Conservation (phyloP, 257 asterid genomes). For the Ajuga chamaepitys region DNA sequence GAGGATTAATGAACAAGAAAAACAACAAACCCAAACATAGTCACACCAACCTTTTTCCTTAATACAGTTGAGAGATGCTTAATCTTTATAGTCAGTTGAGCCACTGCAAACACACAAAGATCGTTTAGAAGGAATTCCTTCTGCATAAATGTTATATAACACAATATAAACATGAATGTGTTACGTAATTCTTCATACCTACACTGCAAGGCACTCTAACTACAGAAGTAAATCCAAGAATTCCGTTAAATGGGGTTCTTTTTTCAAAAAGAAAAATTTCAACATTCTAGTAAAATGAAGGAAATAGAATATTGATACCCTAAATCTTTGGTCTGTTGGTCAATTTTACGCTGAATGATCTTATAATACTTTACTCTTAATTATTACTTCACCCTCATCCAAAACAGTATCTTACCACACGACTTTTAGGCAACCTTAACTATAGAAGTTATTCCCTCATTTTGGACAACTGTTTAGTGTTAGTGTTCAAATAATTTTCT, state of each 20-base stretch:
- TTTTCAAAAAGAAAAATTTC: neutral
- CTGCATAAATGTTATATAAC: neutral
- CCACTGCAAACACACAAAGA: constrained; percentile 42
- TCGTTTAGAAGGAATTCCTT: neutral
- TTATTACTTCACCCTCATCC: too few relatives aligned
- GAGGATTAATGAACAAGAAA: neutral
- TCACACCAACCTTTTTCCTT: constrained; percentile 56
- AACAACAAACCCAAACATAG: neutral
- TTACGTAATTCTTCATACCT: neutral
- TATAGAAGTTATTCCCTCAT: too few relatives aligned
- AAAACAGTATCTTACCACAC: too few relatives aligned
- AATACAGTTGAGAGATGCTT: constrained; percentile 55
- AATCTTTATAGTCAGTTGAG: constrained; percentile 83
- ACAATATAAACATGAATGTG: neutral
- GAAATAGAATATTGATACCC: too few relatives aligned
- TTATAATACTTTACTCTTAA: too few relatives aligned
- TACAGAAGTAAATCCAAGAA: neutral
- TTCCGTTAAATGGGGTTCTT: neutral
- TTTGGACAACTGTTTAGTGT: too few relatives aligned
- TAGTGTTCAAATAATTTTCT: too few relatives aligned
- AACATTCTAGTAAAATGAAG: neutral
- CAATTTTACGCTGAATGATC: too few relatives aligned
- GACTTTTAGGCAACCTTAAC: too few relatives aligned
- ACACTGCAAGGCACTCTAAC: neutral
- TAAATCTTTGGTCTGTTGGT: too few relatives aligned